phyloP scores from a whole-genome alignment of 208 protist genomes.

The Crithidia sp. region DNA sequence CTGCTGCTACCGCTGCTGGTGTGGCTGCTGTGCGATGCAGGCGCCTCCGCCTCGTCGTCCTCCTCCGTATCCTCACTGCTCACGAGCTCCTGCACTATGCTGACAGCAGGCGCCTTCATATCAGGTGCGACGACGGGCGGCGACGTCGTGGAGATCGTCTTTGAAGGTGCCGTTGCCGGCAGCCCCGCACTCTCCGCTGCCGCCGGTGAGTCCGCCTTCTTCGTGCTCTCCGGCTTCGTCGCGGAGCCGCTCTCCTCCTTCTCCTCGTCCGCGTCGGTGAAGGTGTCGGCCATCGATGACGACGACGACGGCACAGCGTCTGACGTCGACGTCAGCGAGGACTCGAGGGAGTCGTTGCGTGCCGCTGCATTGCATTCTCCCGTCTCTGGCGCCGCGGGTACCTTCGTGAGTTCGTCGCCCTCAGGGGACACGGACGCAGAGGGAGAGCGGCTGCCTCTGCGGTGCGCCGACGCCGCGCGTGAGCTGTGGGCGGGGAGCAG shows the following conservation, averaged over 20 bases:
- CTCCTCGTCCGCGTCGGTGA: slow-evolving; percentile 3
- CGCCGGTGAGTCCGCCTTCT: not conserved
- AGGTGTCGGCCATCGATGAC: not conserved
- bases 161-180: too few relatives aligned
- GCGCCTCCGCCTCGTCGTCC: not conserved
- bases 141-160: too few relatives aligned
- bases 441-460: not conserved
- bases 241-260: not conserved
- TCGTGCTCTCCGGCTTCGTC: not conserved
- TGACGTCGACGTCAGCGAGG: slow-evolving; percentile 8
- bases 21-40: not conserved
- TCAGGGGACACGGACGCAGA: not conserved
- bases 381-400: not conserved
- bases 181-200: not conserved
- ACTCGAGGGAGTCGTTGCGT: not conserved
- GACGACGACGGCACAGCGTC: not conserved
- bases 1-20: slow-evolving; percentile 7
- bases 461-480: not conserved
- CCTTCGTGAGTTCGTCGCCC: not conserved
- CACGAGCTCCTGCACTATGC: not conserved
- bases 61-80: not conserved
- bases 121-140: too few relatives aligned
- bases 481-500: not conserved
- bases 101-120: not conserved
- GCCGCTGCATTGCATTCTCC: not conserved